These are phyloP conservation scores for Penicillium samsonianum DNA, from an alignment of 495 filamentous ascomycete genomes.

Conservation along the genomic window DNA sequence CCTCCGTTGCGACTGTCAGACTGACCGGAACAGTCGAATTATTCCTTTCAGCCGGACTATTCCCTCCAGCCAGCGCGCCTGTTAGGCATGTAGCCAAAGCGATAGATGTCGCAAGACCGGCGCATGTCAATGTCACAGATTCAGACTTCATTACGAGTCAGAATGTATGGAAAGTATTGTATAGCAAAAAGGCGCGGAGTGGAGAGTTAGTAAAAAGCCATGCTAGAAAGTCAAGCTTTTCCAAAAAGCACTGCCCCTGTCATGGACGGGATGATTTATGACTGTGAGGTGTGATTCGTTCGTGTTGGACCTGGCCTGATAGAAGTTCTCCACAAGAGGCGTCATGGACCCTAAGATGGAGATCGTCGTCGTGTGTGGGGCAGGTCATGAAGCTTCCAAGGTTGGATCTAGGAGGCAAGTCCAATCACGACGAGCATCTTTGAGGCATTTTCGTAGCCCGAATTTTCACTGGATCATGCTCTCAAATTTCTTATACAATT, in stretches of 20 bases:
- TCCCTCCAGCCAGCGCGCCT: not conserved
- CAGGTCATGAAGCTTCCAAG: not conserved
- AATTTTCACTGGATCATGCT: too few species aligned
- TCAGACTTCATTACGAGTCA: constrained; percentile 10
- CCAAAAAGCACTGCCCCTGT: constrained; percentile 3
- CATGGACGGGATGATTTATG: not conserved
- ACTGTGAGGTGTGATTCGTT: not conserved
- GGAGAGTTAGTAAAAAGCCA: not conserved
- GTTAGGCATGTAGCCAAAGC: constrained; percentile 5
- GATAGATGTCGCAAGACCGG: constrained; percentile 7
- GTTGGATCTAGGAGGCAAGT: not conserved
- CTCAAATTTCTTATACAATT: not conserved
- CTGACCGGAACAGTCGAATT: constrained; percentile 2
- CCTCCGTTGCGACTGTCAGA: constrained; percentile 41
- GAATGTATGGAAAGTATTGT: not conserved
- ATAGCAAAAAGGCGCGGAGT: not conserved
- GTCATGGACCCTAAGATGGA: constrained; percentile 7
- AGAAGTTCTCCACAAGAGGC: not conserved
- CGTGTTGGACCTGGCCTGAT: not conserved
- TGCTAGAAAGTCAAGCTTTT: not conserved
- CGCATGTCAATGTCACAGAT: not conserved
- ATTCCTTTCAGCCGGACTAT: not conserved
- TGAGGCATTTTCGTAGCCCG: too few species aligned
- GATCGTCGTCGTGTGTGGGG: not conserved
- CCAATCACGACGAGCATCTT: not conserved